Evolutionary conservation across 176 grass and related monocot genomes (phyloP).

Genomic region (Ampelocalamus luodianensis): DNA sequence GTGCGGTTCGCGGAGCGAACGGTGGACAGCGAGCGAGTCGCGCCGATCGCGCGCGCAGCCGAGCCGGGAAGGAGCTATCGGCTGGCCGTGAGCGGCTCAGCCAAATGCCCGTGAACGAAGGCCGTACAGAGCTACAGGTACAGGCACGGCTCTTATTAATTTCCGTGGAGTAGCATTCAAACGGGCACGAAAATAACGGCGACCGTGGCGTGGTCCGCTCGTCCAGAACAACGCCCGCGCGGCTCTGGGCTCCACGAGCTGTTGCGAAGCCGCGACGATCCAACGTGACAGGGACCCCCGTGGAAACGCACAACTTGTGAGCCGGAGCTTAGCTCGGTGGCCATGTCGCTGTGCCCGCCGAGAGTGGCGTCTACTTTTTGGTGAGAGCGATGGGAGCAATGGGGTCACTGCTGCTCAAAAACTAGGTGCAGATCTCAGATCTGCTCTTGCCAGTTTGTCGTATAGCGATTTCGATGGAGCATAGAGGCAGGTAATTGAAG

Average conservation of each 20-base stretch:
- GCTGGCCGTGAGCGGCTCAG: background rate
- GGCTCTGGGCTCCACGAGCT: background rate
- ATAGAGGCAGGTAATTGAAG: background rate
- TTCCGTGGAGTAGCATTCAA: too few relatives aligned
- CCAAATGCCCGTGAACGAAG: background rate
- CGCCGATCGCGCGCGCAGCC: background rate
- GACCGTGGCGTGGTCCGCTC: background rate
- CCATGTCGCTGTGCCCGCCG: conserved; percentile 4
- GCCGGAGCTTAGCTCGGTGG: background rate
- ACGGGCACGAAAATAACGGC: too few relatives aligned
- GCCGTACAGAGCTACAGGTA: too few relatives aligned
- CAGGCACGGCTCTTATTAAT: too few relatives aligned
- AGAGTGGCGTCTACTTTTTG: conserved; percentile 40
- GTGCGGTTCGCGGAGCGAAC: conserved; percentile 20
- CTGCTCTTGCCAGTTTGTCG: conserved; percentile 2
- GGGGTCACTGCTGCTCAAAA: conserved; percentile 1
- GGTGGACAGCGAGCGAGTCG: background rate
- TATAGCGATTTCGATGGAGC: background rate
- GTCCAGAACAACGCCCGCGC: background rate
- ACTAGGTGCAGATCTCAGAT: conserved; percentile 46
- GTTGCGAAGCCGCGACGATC: background rate
- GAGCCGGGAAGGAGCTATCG: background rate
- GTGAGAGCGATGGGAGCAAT: conserved; percentile 37
- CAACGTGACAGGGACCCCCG: background rate
- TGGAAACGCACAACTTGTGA: background rate